phyloP scores from a whole-genome alignment of 805 yeast species.

The Candida xiaguanensis region DNA sequence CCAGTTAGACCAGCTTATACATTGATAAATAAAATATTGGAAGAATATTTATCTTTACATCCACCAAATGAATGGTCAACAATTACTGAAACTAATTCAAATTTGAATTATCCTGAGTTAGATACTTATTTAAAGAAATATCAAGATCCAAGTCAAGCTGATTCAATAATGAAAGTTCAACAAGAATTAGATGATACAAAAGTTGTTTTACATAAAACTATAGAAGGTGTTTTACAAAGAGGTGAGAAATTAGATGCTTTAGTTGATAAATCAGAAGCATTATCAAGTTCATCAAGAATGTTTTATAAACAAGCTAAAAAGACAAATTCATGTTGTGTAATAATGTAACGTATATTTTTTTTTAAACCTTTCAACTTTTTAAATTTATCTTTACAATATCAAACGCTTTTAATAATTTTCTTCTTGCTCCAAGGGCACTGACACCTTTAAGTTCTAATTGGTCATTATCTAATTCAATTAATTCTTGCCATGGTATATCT shows the following conservation, averaged over 20 bases:
- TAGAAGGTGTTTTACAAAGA: conserved; percentile 88
- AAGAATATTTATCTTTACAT: conserved; percentile 81
- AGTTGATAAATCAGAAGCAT: conserved; percentile 93
- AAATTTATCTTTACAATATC: conserved; percentile 54
- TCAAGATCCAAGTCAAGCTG: conserved; percentile 97
- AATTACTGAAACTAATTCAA: conserved; percentile 42
- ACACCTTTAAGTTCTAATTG: conserved; percentile 79
- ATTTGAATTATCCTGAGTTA: conserved; percentile 55
- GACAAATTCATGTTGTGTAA: conserved; percentile 78
- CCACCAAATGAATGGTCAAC: conserved; percentile 68
- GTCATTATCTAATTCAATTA: conserved; percentile 67
- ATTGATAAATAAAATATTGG: conserved; percentile 81
- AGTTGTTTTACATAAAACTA: conserved; percentile 92
- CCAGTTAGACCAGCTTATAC: conserved; percentile 97
- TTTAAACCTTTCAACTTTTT: background rate
- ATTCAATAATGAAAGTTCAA: conserved; percentile 93
- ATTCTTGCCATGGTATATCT: conserved; percentile 71
- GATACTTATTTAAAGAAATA: conserved; percentile 73
- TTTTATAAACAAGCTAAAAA: conserved; percentile 97
- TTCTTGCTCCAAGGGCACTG: conserved; percentile 90
- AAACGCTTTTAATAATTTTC: conserved; percentile 90
- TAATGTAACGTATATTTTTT: conserved; percentile 41
- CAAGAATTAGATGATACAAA: conserved; percentile 97
- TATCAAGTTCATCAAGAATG: conserved; percentile 84
- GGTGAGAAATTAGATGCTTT: conserved; percentile 94